Base-by-base conservation (phyloP, 1,284 basidiomycete species). In the Leccinum insigne region DNA sequence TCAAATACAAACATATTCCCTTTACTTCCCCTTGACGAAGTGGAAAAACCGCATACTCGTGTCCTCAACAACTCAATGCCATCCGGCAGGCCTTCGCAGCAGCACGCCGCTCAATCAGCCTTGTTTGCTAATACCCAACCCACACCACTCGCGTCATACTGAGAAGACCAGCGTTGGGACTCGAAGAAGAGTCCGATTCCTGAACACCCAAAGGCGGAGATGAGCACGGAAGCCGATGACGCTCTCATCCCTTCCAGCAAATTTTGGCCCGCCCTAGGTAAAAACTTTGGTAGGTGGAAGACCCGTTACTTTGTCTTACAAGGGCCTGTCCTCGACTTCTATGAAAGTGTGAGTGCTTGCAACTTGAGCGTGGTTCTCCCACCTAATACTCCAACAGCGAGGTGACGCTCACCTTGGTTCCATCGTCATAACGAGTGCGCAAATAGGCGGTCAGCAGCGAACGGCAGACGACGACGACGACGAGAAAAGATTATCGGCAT, bases 231-330 rank as follows among this genome's bases (percentile, higher is more conserved):
- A 7, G 1, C 60, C 44, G 47, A 66, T 47, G 13, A 54, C 1
- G 29, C 54, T 56, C 44, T 40, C 26, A 54, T 56, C 44, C 65
- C 67, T 40, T 60, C 65, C 35, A 66, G 26, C 35, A 62, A 62
- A 58, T 56, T 35, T 60, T 66, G 35, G 52, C 63, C 10, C 52
- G 6, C 23, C 60, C 60, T 21, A 70, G 96, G 96, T 21, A 95
- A 98, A 80, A 98, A 95, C 74, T 96, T 98, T 78, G 96, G 96
- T 62, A 94, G 93, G 1, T 98, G 96, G 96, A 96, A 96, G 76
- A 95, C 95, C 38, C 85, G 97, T 57, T 99, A 91, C 78, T 99
- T 99, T 74, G 92, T 98, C 8, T 82, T 99, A 58, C 88, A 95
- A 78, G 91, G 95, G 9, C 87, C 94, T 6, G 83, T 91, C 1